Evolutionary conservation across 2,329 filamentous ascomycete genomes (phyloP).

Genomic region (Colletotrichum sp.): DNA sequence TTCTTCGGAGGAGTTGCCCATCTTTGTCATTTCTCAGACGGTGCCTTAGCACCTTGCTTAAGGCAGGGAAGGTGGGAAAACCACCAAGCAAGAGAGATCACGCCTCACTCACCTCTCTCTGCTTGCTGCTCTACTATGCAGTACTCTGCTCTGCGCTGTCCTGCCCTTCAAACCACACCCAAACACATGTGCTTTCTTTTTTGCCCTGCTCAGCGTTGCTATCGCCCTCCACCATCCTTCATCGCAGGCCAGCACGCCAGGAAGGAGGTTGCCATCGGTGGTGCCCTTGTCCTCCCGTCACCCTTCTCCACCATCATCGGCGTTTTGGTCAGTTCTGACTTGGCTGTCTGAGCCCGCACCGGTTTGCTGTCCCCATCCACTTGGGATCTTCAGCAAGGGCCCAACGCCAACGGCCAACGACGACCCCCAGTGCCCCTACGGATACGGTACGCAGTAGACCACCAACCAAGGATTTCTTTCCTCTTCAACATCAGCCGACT

Average conservation of each 20-base stretch:
- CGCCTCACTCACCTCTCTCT: neutral
- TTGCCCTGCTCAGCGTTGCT: neutral
- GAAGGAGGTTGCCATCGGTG: neutral
- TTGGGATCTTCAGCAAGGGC: neutral
- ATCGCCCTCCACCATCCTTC: neutral
- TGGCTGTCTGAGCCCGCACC: neutral
- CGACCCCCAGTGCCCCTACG: neutral
- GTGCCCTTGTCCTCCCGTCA: neutral
- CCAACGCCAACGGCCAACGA: neutral
- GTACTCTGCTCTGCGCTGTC: neutral
- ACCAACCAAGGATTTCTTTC: neutral
- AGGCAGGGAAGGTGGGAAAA: neutral
- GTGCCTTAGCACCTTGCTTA: neutral
- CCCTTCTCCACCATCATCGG: neutral
- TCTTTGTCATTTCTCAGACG: neutral
- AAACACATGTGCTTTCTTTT: neutral
- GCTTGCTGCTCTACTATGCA: neutral
- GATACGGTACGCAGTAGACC: neutral
- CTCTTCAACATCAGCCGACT: slow-evolving; percentile 11
- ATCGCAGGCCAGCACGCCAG: neutral
- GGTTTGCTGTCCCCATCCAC: neutral
- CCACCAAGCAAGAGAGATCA: neutral
- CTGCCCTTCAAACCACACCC: neutral
- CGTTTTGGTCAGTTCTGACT: neutral
- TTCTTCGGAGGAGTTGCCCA: neutral